Conservation (phyloP, 164 flowering plant genomes). For the Santalum album region DNA sequence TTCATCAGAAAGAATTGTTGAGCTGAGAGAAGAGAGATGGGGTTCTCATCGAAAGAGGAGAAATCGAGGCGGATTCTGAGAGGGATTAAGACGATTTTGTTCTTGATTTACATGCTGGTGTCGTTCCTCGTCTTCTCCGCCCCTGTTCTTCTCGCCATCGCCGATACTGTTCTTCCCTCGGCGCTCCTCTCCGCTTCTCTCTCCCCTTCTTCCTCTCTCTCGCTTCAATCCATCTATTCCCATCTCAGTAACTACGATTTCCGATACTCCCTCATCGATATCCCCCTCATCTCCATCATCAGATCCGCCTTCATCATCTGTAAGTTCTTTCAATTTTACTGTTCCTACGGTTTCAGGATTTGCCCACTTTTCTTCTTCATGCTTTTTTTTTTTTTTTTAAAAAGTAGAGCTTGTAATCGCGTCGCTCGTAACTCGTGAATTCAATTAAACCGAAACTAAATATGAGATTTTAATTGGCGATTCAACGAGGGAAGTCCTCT, state of each 20-base stretch:
- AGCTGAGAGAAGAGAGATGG: no score
- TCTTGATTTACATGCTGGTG: constrained; percentile 57
- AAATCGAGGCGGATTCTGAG: constrained; percentile 26
- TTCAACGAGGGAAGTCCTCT: no score
- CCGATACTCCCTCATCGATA: constrained; percentile 63
- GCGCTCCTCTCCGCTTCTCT: constrained; percentile 62
- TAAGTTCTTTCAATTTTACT: constrained; percentile 34
- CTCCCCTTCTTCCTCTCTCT: constrained; percentile 29
- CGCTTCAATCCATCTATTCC: constrained; percentile 26
- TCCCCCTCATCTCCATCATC: constrained; percentile 67
- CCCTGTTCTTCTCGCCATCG: constrained; percentile 54
- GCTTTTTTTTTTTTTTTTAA: neutral
- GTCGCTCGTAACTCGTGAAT: no score
- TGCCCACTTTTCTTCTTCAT: no score
- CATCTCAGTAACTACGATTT: constrained; percentile 62
- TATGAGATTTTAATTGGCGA: no score
- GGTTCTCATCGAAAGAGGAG: constrained; percentile 51
- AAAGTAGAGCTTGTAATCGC: no score
- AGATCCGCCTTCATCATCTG: constrained; percentile 67
- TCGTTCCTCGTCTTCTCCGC: constrained; percentile 77
- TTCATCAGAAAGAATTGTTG: no score
- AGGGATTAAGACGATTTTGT: constrained; percentile 62
- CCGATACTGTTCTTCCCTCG: constrained; percentile 66
- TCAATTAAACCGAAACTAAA: no score
- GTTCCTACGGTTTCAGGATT: no score